Evolutionary conservation across 352 stramenopile species (phyloP), one percentile per base, ranked within the genome.

Genomic region (Elongisporangium anandrum): DNA sequence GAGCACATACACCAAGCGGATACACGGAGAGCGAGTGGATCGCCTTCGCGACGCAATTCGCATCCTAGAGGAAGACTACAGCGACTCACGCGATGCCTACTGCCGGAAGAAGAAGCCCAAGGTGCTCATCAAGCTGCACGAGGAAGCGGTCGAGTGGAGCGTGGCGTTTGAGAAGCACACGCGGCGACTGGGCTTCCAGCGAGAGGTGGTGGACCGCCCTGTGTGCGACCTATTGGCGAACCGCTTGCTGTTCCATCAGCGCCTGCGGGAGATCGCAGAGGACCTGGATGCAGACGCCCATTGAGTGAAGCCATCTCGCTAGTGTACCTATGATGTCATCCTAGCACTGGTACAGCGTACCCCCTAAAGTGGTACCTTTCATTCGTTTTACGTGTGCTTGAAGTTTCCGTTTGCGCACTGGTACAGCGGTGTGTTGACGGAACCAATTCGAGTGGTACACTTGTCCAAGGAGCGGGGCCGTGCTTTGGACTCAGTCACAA

Each of bases 161-260:
- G 55, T 60, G 3, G 61, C 69, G 16, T 90, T 84, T 52, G 21
- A 73, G 20, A 63, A 63, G 19, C 60, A 65, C 45, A 81, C 70
- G n/a, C 66, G 78, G 50, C 59, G 66, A 0, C 51, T 81, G 17
- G 69, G 69, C 61, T 90, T 77, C 57, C 66, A 80, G 63, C 72
- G 75, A 13, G 69, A 83, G 26, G 59, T 79, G 15, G 66, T 88
- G n/a, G 76, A 85, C 51, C 70, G 66, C 24, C 65, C 69, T 4
- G 78, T 87, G 41, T 85, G 71, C 29, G 75, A 85, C 48, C 62
- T 72, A 24, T 50, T 73, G 17, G 64, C 73, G 52, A 90, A 87
- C 59, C 77, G 75, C 20, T 48, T 38, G 3, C 24, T 54, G 51
- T 84, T 66, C 38, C 66, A 87, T 16, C 59, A 68, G 24, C 54